These are phyloP conservation scores for Dendryphion nanum DNA, from an alignment of 2,329 filamentous ascomycete genomes.

Conservation along the genomic window DNA sequence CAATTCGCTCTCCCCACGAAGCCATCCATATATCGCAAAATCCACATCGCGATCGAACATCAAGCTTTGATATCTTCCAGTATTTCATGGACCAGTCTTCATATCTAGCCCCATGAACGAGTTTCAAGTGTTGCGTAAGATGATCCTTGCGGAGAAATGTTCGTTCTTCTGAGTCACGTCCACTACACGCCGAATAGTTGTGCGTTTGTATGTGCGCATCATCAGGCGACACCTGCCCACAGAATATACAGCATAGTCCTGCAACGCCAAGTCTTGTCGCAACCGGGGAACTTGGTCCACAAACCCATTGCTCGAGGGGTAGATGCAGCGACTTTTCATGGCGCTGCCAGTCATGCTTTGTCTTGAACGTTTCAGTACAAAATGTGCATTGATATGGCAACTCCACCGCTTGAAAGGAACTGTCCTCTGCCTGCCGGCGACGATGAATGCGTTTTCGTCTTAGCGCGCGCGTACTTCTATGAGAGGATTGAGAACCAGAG, in stretches of 20 bases:
- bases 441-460: background rate
- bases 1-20: background rate
- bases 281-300: constrained; percentile 1
- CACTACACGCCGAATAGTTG: background rate
- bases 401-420: background rate
- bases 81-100: background rate
- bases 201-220: background rate
- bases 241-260: background rate
- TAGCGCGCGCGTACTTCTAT: background rate
- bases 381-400: constrained; percentile 7
- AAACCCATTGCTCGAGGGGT: constrained; percentile 2
- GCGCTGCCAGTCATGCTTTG: constrained; percentile 6
- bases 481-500: background rate
- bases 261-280: background rate
- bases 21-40: background rate
- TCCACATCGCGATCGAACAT: background rate
- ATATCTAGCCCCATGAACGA: constrained; percentile 2
- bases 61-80: background rate
- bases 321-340: constrained; percentile 6
- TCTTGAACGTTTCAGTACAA: constrained; percentile 7
- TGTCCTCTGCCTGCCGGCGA: background rate
- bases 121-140: constrained; percentile 2
- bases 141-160: constrained; percentile 7
- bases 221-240: background rate
- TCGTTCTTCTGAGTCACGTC: background rate